Evolutionary conservation across 169 alveolate genomes (phyloP).

Genomic region (Pseudocohnilembus persalinus): DNA sequence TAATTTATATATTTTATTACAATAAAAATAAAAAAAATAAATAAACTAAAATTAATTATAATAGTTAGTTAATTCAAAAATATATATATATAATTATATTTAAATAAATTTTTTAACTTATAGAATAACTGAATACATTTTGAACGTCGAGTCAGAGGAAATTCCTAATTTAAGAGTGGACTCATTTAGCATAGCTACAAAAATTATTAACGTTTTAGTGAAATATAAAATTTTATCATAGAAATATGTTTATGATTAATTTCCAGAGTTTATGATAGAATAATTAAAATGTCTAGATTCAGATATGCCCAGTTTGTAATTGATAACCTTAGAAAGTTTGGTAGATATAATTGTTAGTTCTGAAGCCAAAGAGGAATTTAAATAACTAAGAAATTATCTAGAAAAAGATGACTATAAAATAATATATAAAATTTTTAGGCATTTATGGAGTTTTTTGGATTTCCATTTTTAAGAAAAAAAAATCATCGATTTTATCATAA

Average conservation of each 20-base stretch:
- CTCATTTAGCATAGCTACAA: neutral
- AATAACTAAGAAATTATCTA: neutral
- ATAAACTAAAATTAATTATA: too few species aligned
- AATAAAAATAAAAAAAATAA: too few species aligned
- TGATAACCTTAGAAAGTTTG: neutral
- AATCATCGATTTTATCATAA: neutral
- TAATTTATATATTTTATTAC: too few species aligned
- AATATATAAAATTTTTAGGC: too few species aligned
- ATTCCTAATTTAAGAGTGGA: neutral
- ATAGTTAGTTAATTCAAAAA: too few species aligned
- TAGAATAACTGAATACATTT: too few species aligned
- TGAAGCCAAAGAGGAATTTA: neutral
- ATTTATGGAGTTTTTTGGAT: neutral
- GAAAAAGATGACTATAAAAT: neutral
- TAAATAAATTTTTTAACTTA: too few species aligned
- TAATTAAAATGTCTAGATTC: neutral
- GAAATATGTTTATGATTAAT: neutral
- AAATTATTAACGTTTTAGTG: neutral
- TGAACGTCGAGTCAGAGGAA: neutral
- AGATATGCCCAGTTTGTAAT: neutral
- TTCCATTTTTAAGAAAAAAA: neutral
- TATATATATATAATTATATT: too few species aligned
- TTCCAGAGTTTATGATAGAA: neutral
- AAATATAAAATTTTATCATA: too few species aligned
- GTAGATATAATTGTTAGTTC: neutral